Evolutionary conservation across 441 rosid genomes (phyloP).

Genomic region (Adansonia rubrostipa): DNA sequence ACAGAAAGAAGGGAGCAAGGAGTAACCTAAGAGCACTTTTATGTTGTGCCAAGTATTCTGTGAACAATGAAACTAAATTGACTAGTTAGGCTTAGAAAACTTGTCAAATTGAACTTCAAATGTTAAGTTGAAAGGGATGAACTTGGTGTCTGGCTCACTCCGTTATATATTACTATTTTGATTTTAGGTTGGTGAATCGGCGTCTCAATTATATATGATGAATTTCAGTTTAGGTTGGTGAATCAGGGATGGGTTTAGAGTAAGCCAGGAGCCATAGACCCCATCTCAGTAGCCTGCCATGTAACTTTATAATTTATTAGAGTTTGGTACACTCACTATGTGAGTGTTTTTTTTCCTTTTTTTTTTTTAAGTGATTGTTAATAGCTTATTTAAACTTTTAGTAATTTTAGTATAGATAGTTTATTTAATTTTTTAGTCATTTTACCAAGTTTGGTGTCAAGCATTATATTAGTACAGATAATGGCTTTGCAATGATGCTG

Average conservation of each 20-base stretch:
- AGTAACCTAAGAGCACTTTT: not conserved
- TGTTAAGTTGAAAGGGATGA: not conserved
- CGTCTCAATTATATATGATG: not conserved
- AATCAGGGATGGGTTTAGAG: not conserved
- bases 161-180: not conserved
- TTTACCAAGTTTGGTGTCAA: no score
- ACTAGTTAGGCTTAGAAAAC: not conserved
- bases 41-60: not conserved
- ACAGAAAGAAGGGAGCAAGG: not conserved
- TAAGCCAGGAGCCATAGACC: not conserved
- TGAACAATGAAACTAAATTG: not conserved
- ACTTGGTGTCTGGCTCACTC: not conserved
- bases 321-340: no score
- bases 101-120: not conserved
- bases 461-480: not conserved
- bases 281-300: not conserved
- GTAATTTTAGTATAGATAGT: no score
- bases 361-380: no score
- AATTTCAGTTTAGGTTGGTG: not conserved
- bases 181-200: constrained; percentile 8
- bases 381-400: no score
- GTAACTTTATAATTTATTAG: not conserved
- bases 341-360: no score
- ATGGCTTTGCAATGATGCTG: not conserved
- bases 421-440: no score